Base-by-base conservation (phyloP, 2,329 filamentous ascomycete genomes). In the Aspergillus glaucus region DNA sequence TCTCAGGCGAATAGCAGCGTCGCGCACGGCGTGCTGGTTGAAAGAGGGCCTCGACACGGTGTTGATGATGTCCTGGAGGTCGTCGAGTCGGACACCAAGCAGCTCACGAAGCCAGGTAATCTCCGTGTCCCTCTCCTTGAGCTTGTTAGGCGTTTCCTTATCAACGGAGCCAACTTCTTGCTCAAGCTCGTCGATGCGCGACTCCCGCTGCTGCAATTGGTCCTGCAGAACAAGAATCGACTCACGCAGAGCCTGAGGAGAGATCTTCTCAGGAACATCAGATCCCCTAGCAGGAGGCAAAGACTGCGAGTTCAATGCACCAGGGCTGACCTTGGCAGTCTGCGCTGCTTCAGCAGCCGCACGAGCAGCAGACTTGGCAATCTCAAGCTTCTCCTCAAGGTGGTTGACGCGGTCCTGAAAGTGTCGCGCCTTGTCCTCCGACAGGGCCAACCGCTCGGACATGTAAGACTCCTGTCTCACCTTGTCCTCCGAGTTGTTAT, bases 211-310 rank as follows among this genome's bases (percentile, higher is more conserved):
- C 67, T 97, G 93, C 6, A 98, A 79, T 68, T 98, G 93, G 68
- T 97, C 92, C 71, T 98, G 93, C 22, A 98, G 77, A 15, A 96
- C 93, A 71, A 95, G 84, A 63, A 98, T 96, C 1, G 91, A 95
- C 70, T 98, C 93, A 26, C 93, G 86, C 28, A 98, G 80, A 6
- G 93, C 93, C 69, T 97, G 92, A 1, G 91, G 88, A 2, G 92
- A 96, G 50, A 96, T 88, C 76, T 87, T 95, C 66, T 93, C 89
- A 0, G 88, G 87, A 3, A 84, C 70, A 19, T 79, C 77, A 45
- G 71, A 63, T 51, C 69, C 63, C 52, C 69, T 62, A 24, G 56
- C 66, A 41, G 70, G 68, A 22, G 74, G 71, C 51, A 75, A 64
- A 5, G 78, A 77, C 8, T 77, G 74, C 34, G 73, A 73, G 21